Percentiles rank a stretch among this genome's conserved stretches.
phyloP scores from a whole-genome alignment of 352 stramenopile genomes.

The Saprolegnia parasitica region DNA sequence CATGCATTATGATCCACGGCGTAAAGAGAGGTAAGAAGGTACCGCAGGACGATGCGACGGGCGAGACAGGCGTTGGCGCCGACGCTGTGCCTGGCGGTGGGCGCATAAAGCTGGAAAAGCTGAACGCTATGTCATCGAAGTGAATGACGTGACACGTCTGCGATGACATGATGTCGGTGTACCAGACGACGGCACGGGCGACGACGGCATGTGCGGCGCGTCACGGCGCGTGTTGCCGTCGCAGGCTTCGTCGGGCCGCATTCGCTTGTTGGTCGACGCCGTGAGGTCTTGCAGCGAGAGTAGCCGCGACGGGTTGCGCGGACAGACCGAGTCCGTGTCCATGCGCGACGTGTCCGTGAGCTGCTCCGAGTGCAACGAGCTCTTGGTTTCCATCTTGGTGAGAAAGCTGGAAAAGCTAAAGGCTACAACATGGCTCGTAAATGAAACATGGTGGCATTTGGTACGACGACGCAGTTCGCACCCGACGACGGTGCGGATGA shows the following conservation, averaged over 20 bases:
- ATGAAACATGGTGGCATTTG: not conserved
- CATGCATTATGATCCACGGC: not conserved
- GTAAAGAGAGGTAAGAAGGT: not conserved
- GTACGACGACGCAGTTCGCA: not conserved
- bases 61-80: slow-evolving; percentile 5
- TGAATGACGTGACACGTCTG: no score
- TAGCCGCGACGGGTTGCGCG: slow-evolving; percentile 3
- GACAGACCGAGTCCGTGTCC: slow-evolving; percentile 3
- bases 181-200: slow-evolving; percentile 4
- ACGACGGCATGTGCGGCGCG: not conserved
- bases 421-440: not conserved
- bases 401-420: slow-evolving; percentile 19
- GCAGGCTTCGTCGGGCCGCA: not conserved
- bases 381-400: slow-evolving; percentile 10
- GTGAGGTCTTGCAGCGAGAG: not conserved
- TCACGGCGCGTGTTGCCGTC: not conserved
- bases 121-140: no score
- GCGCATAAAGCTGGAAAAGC: slow-evolving; percentile 27
- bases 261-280: not conserved
- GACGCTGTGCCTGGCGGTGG: not conserved
- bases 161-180: not conserved
- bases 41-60: slow-evolving; percentile 20
- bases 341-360: slow-evolving; percentile 10
- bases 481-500: slow-evolving; percentile 3
- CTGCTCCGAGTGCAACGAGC: not conserved